A percentile compares a stretch with the other conserved stretches of the same genome.
These are phyloP conservation scores for Amaranthus hypochondriacus DNA, from an alignment of 148 eudicot species.

Conservation along the genomic window DNA sequence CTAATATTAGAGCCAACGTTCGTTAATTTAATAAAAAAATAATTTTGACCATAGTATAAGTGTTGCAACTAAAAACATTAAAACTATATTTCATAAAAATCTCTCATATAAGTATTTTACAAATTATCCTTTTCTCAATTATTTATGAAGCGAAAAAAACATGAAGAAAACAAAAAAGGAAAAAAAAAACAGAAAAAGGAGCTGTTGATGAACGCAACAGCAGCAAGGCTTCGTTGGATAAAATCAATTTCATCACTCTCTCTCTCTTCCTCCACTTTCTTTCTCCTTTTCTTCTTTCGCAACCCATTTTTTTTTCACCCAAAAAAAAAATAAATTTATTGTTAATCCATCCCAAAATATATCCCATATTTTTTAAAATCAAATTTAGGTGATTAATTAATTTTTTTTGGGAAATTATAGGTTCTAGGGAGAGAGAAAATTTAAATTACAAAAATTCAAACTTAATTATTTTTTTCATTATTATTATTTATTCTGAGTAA, in stretches of 20 bases:
- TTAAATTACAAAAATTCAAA: neutral
- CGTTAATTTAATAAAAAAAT: too few species aligned
- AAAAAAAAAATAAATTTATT: too few species aligned
- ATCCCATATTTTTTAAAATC: neutral
- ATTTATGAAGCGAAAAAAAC: neutral
- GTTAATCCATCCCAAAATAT: neutral
- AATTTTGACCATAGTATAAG: too few species aligned
- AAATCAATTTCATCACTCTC: neutral
- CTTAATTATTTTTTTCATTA: neutral
- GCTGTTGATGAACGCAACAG: constrained; percentile 28
- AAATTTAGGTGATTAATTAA: neutral
- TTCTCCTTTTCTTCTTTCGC: neutral
- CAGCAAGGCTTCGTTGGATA: constrained; percentile 22
- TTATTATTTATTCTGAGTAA: neutral
- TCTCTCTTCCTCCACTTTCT: neutral
- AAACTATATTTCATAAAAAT: too few species aligned
- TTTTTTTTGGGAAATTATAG: neutral
- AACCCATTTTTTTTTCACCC: neutral
- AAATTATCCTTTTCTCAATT: neutral
- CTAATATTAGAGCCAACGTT: too few species aligned
- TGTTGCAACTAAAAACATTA: too few species aligned
- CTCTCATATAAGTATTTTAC: neutral
- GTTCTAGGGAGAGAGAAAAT: neutral
- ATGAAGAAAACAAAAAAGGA: neutral
- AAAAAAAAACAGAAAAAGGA: constrained; percentile 9